phyloP scores from a whole-genome alignment of 2,329 filamentous ascomycete genomes.

The Calycina herbarum region DNA sequence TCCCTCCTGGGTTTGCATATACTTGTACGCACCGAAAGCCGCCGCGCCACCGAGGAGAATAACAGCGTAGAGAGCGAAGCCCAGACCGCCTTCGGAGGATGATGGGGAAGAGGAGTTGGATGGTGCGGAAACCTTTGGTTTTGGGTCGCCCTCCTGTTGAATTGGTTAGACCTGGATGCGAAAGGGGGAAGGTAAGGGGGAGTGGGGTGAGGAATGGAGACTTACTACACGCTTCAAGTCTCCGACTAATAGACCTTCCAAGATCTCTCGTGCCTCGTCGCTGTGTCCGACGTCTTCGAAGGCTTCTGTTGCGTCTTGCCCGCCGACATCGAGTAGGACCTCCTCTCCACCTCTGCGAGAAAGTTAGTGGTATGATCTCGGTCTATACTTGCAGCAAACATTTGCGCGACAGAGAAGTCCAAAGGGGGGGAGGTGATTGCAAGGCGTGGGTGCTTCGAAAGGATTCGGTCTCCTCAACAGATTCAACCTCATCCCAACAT shows the following conservation, averaged over 20 bases:
- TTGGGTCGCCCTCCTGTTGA: conserved; percentile 73
- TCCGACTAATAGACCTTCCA: conserved; percentile 74
- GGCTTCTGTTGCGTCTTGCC: conserved; percentile 94
- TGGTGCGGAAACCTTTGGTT: conserved; percentile 59
- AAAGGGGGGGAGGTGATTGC: background rate
- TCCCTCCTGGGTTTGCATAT: conserved; percentile 57
- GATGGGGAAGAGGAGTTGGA: conserved; percentile 51
- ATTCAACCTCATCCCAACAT: background rate
- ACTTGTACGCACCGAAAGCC: conserved; percentile 84
- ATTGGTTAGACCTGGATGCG: background rate
- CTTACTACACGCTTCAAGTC: conserved; percentile 78
- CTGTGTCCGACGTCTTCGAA: conserved; percentile 99
- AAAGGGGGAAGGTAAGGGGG: conserved; percentile 11
- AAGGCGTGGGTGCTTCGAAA: background rate
- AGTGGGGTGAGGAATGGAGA: conserved; percentile 20
- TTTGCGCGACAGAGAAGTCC: background rate
- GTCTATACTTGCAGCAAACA: background rate
- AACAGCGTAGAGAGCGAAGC: conserved; percentile 78
- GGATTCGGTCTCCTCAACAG: background rate
- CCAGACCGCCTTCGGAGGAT: conserved; percentile 57
- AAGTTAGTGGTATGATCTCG: conserved; percentile 19
- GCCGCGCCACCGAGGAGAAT: conserved; percentile 73
- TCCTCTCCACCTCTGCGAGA: conserved; percentile 86
- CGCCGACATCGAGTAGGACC: conserved; percentile 92
- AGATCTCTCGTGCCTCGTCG: conserved; percentile 94